These are phyloP conservation scores for Didymellaceae sp. DNA, from an alignment of 2,329 filamentous ascomycete genomes.

Conservation along the genomic window DNA sequence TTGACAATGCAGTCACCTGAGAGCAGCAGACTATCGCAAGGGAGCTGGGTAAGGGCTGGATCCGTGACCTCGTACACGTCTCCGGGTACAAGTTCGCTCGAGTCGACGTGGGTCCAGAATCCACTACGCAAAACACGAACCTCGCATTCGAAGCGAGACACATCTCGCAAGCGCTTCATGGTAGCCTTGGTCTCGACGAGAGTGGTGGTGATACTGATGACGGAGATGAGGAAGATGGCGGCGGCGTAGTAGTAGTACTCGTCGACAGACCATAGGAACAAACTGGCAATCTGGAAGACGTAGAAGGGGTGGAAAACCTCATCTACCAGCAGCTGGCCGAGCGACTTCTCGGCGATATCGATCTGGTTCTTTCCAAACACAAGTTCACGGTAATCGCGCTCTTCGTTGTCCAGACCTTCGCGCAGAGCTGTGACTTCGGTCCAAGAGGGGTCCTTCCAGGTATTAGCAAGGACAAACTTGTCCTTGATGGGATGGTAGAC, in stretches of 20 bases:
- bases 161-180: conserved; percentile 87
- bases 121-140: conserved; percentile 91
- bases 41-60: conserved; percentile 84
- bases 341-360: conserved; percentile 89
- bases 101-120: conserved; percentile 91
- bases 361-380: conserved; percentile 93
- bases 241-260: conserved; percentile 97
- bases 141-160: conserved; percentile 94
- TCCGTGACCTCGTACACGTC: conserved; percentile 98
- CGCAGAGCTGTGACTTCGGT: conserved; percentile 76
- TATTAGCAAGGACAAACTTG: conserved; percentile 83
- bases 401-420: conserved; percentile 83
- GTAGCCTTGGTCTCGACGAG: conserved; percentile 91
- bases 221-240: conserved; percentile 93
- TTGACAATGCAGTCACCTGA: conserved; percentile 98
- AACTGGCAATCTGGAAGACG: conserved; percentile 94
- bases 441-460: conserved; percentile 96
- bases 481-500: conserved; percentile 89
- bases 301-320: conserved; percentile 99
- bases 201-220: conserved; percentile 88
- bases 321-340: conserved; percentile 82
- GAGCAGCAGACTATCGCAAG: conserved; percentile 88
- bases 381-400: conserved; percentile 79
- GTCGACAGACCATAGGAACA: conserved; percentile 93
- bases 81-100: conserved; percentile 87